Conservation (phyloP, 768 basidiomycete genomes). For the Tylopilus subfusipes region DNA sequence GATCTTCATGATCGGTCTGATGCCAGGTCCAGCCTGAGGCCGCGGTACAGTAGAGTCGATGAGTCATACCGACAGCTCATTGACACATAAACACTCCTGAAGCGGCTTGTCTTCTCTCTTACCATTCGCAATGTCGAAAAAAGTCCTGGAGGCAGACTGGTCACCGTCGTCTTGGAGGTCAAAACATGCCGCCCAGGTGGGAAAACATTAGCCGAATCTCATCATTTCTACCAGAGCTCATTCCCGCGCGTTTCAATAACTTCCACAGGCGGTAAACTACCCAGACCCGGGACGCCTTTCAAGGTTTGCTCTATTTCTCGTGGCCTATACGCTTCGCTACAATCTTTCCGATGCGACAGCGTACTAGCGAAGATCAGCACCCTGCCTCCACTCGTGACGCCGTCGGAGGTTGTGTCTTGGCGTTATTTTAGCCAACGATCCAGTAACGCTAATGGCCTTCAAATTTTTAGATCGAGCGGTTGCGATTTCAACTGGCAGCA, state of each 20-base stretch:
- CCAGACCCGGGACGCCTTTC: slow-evolving; percentile 59
- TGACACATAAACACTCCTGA: background rate
- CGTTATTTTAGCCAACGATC: background rate
- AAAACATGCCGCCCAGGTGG: slow-evolving; percentile 73
- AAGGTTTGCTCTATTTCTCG: slow-evolving; percentile 38
- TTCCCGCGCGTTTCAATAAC: background rate
- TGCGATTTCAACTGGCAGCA: slow-evolving; percentile 72
- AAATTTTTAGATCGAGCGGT: slow-evolving; percentile 64
- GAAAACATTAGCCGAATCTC: slow-evolving; percentile 4
- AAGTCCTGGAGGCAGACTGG: slow-evolving; percentile 42
- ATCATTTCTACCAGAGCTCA: background rate
- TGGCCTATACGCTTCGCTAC: background rate
- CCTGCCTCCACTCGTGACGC: slow-evolving; percentile 89
- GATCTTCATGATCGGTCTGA: background rate
- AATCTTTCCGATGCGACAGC: slow-evolving; percentile 35
- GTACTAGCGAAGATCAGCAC: slow-evolving; percentile 73
- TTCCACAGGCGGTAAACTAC: slow-evolving; percentile 62
- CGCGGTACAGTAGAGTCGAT: background rate
- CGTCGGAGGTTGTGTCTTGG: slow-evolving; percentile 73
- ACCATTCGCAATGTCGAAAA: slow-evolving; percentile 10
- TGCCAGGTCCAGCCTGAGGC: no score
- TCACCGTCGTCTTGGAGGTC: slow-evolving; percentile 75
- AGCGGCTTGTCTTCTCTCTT: background rate
- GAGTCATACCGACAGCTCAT: background rate
- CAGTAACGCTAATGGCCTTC: slow-evolving; percentile 27